A percentile compares a stretch with the other conserved stretches of the same genome.
Evolutionary conservation across 2,329 filamentous ascomycete genomes (phyloP).

Genomic region (Ascosphaera aggregata): DNA sequence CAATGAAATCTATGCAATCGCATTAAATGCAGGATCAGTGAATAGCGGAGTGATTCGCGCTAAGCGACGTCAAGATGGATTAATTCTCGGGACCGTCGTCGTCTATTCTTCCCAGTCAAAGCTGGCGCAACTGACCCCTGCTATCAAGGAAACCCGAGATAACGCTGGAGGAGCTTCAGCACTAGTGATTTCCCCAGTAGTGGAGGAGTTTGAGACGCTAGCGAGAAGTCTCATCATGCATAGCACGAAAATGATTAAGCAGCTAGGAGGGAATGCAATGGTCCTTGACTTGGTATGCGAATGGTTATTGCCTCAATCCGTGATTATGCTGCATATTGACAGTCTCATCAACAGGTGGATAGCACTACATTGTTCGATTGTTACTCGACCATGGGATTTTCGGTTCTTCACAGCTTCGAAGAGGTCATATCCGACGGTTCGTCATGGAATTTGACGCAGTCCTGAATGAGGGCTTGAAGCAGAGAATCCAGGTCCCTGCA

Average conservation of each 20-base stretch:
- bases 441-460: slow-evolving; percentile 23
- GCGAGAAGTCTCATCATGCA: slow-evolving; percentile 62
- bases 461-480: too few species aligned
- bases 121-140: slow-evolving; percentile 46
- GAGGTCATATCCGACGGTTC: slow-evolving; percentile 49
- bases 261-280: slow-evolving; percentile 47
- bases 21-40: slow-evolving; percentile 40
- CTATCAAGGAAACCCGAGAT: slow-evolving; percentile 34
- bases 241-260: slow-evolving; percentile 62
- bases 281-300: slow-evolving; percentile 56
- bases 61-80: slow-evolving; percentile 42
- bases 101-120: slow-evolving; percentile 49
- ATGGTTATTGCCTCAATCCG: neutral
- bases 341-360: slow-evolving; percentile 29
- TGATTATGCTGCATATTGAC: neutral
- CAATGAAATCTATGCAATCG: slow-evolving; percentile 55
- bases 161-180: slow-evolving; percentile 53
- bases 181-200: slow-evolving; percentile 47
- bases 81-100: slow-evolving; percentile 56
- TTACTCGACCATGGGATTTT: slow-evolving; percentile 58
- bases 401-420: slow-evolving; percentile 56
- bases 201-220: slow-evolving; percentile 44
- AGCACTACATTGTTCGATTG: slow-evolving; percentile 51
- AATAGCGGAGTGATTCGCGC: slow-evolving; percentile 65
- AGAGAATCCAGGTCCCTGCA: too few species aligned